Base-by-base conservation (phyloP, 1,284 basidiomycete genomes). In the Naganishia cerealis region DNA sequence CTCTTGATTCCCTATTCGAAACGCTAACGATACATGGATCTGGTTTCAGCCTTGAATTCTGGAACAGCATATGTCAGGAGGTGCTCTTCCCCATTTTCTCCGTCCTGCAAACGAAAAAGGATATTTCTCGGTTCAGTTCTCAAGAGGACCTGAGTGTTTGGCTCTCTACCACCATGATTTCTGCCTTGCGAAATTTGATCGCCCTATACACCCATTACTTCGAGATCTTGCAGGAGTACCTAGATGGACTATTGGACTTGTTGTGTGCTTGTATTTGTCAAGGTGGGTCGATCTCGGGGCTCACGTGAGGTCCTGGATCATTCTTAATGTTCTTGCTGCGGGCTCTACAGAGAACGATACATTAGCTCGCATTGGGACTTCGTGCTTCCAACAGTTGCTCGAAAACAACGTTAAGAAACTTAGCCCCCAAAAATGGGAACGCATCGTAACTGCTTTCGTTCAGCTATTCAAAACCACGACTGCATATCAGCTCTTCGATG, bases 61-160 rank as follows among this genome's bases (percentile, higher is more conserved):
- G 96, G 96, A 92, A 97, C 77, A 92, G 89, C n/a, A 88, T 99
- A 70, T 95, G 91, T 82, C 90, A 94, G 78, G 92, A 99, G 79
- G 86, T 98, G 57, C 85, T 99, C 58, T 99, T 99, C 87, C 96
- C 96, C 0, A 99, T 99, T 75, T 99, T 99, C 78, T 90, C 93
- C 3, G 93, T 99, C 57, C 84, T 99, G 88, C 82, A 75, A 40
- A 69, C 70, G 21, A 79, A 81, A 40, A 79, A 81, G 29, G 94
- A 97, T 78, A 81, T 98, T 40, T 91, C 91, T 16, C 87, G 94
- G 36, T 98, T 98, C 83, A 91, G 85, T 76, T 94, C 92, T 2
- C 92, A 97, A 76, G 96, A 99, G 78, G 96, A 99, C 75, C 96
- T 98, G 93, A 96, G 93, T 75, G 94, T 99, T 16, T 99, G 96